Conservation (phyloP, 331 rosid species). For the Prunus yedoensis region DNA sequence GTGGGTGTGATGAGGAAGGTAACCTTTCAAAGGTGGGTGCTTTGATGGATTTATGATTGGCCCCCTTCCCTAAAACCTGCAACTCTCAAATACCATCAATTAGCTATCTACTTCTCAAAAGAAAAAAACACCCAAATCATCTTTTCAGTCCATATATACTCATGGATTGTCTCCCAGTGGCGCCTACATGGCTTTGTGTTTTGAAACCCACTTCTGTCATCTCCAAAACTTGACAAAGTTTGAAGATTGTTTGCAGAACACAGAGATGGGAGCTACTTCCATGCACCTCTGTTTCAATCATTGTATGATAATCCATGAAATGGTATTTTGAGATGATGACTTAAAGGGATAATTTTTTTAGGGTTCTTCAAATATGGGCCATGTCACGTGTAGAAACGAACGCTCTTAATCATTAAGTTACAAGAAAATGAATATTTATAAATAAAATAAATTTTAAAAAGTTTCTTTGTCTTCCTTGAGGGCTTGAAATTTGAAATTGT, state of each 20-base stretch:
- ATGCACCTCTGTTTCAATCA: background rate
- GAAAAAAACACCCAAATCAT: background rate
- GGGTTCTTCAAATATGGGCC: no score
- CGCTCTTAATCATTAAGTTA: no score
- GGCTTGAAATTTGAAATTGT: background rate
- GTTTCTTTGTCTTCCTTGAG: no score
- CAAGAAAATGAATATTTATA: no score
- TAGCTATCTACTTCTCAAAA: background rate
- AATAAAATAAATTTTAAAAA: no score
- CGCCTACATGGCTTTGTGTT: background rate
- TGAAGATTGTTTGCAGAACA: slow-evolving; percentile 1
- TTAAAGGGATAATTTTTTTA: background rate
- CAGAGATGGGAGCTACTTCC: slow-evolving; percentile 1
- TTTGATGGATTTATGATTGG: slow-evolving; percentile 13
- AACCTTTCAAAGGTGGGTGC: background rate
- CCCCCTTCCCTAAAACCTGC: slow-evolving; percentile 7
- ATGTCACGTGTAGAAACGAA: no score
- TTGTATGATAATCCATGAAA: background rate
- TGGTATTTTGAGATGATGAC: background rate
- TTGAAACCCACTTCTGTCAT: slow-evolving; percentile 3
- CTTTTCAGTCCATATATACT: background rate
- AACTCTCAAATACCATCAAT: background rate
- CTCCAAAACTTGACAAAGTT: background rate
- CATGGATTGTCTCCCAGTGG: background rate
- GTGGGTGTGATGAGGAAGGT: background rate